These are phyloP conservation scores for Raffaelea ambrosiae DNA, from an alignment of 2,329 filamentous ascomycete genomes.

Conservation along the genomic window DNA sequence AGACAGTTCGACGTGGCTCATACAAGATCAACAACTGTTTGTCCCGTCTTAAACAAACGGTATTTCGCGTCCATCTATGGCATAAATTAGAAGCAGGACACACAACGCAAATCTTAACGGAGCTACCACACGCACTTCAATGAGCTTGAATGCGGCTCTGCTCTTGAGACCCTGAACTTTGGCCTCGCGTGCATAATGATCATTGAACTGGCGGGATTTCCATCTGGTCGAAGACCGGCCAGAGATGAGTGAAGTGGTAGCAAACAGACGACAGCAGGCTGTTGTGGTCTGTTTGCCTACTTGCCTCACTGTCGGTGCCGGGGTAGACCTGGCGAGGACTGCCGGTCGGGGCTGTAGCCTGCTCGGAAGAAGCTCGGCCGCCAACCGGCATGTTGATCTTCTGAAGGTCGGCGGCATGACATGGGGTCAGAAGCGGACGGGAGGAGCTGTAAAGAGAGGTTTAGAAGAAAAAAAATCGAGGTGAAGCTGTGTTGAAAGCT, in stretches of 20 bases:
- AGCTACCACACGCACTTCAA: conserved; percentile 52
- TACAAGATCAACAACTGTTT: conserved; percentile 87
- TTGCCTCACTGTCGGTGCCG: neutral
- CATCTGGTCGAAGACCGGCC: conserved; percentile 63
- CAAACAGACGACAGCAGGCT: neutral
- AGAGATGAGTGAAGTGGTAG: neutral
- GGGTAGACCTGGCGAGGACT: too few species aligned
- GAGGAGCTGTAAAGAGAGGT: neutral
- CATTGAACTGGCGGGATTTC: conserved; percentile 69
- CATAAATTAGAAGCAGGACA: neutral
- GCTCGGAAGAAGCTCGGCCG: too few species aligned
- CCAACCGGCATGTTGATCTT: neutral
- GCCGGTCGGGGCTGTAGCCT: too few species aligned
- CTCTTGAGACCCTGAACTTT: conserved; percentile 76
- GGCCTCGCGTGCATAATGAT: conserved; percentile 66
- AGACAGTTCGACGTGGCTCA: too few species aligned
- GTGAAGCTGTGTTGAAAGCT: too few species aligned
- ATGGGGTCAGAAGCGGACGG: neutral
- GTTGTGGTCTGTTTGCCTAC: neutral
- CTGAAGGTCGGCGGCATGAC: neutral
- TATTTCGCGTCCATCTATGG: conserved; percentile 72
- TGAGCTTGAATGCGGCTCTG: conserved; percentile 84
- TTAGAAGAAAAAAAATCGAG: too few species aligned
- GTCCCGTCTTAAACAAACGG: conserved; percentile 66
- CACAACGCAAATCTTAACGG: neutral